Percentiles rank a stretch among this genome's conserved stretches.
phyloP scores from a whole-genome alignment of 257 asterid genomes.

The Echites panduratus region DNA sequence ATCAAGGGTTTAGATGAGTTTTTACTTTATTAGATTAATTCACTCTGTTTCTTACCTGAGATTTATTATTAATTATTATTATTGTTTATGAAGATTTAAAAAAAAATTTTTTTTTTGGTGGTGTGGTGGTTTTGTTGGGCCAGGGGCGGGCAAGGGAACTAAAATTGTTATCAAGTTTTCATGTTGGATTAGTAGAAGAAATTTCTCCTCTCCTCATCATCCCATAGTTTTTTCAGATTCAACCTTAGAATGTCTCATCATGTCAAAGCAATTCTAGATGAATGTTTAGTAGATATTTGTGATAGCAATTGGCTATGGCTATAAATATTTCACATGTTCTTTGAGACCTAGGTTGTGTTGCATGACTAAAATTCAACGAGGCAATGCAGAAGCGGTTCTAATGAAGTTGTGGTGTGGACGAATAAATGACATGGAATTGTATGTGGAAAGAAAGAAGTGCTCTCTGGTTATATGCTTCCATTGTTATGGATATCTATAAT shows the following conservation, averaged over 20 bases:
- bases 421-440: no score
- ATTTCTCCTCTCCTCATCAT: background rate
- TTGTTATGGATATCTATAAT: no score
- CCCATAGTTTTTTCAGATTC: background rate
- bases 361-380: no score
- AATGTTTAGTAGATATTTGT: background rate
- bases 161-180: background rate
- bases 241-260: background rate
- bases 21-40: background rate
- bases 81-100: no score
- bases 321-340: background rate
- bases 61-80: no score
- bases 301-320: background rate
- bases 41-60: background rate
- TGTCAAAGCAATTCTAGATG: background rate
- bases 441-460: no score
- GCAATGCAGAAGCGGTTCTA: no score
- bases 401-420: no score
- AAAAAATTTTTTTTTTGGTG: no score
- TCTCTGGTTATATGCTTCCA: no score
- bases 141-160: no score
- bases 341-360: background rate
- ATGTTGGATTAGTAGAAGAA: background rate
- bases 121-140: no score
- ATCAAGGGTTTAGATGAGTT: background rate